phyloP scores from a whole-genome alignment of 2,329 filamentous ascomycete species.

The Fusarium virguliforme region DNA sequence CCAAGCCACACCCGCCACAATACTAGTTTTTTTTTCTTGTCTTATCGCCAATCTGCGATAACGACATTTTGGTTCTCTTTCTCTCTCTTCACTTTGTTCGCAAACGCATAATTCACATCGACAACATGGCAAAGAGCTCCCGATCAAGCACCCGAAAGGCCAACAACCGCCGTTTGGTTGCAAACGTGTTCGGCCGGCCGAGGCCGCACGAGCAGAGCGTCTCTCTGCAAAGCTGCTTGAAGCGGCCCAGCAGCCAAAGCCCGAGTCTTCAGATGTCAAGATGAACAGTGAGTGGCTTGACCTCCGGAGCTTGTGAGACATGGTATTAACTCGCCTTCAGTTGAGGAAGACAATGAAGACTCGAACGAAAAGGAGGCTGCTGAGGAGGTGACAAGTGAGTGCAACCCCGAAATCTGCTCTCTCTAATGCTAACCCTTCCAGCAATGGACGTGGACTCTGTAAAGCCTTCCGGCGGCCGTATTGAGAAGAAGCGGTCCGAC shows the following conservation, averaged over 20 bases:
- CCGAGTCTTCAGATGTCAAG: slow-evolving; percentile 67
- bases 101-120: slow-evolving; percentile 18
- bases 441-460: slow-evolving; percentile 73
- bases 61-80: slow-evolving; percentile 22
- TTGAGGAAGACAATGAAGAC: slow-evolving; percentile 50
- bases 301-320: not conserved
- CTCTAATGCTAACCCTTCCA: slow-evolving; percentile 45
- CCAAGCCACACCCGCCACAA: slow-evolving; percentile 31
- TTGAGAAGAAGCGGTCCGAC: slow-evolving; percentile 68
- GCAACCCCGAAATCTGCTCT: slow-evolving; percentile 1
- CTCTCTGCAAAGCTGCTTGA: slow-evolving; percentile 90
- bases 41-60: slow-evolving; percentile 38
- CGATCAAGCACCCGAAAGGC: slow-evolving; percentile 85
- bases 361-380: slow-evolving; percentile 54
- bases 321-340: slow-evolving; percentile 39
- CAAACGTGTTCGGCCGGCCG: slow-evolving; percentile 88
- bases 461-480: slow-evolving; percentile 59
- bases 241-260: slow-evolving; percentile 82
- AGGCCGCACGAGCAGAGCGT: slow-evolving; percentile 84
- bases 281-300: slow-evolving; percentile 59
- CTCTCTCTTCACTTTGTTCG: slow-evolving; percentile 31
- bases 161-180: slow-evolving; percentile 86
- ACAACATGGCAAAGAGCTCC: slow-evolving; percentile 88
- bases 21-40: slow-evolving; percentile 12
- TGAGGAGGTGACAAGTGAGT: slow-evolving; percentile 49